Base-by-base conservation (phyloP, 352 stramenopile species). In the Pythium dissotocum region DNA sequence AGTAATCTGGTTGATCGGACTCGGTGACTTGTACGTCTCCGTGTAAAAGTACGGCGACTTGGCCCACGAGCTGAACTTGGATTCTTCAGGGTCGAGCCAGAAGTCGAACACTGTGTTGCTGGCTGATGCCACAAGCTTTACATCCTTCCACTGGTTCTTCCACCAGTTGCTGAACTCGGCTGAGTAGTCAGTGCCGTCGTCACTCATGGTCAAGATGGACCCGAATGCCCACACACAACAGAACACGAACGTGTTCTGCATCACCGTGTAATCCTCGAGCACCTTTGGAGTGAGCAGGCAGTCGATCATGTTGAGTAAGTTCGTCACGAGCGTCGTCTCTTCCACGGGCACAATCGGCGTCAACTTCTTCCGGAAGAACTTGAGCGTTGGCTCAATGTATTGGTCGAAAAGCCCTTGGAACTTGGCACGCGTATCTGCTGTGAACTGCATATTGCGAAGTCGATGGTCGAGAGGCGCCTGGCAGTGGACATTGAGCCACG, bases 71-170 rank as follows among this genome's bases (percentile, higher is more conserved):
- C 95, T 97, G 72, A 99, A 98, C 58, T 90, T 91, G 58, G 90
- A 93, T 13, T 79, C 81, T 42, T 97, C 89, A 0, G 93, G 89
- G 65, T 99, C 92, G 14, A 99, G 88, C 89, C 92, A 99, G 69
- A 98, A 99, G 76, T 99, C 97, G 67, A 99, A 99, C 30, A 99
- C 92, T 5, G 94, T 98, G 63, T 98, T 97, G 71, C 95, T 95
- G 6, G 87, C 88, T 0, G 82, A 94, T 18, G 84, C 87, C 9
- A 96, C 96, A 32, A 99, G 88, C 72, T 98, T 98, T 8, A 99
- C 93, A 65, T 96, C 87, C 61, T 98, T 98, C 90, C 95, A 99
- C 65, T 98, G 89, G 38, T 89, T 88, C 59, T 96, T 94, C 95
- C 95, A 99, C 90, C 90, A 99, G 67, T 98, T 97, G 63, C 89